Percentiles rank a stretch among this genome's conserved stretches.
Evolutionary conservation across 768 basidiomycete species (phyloP).

Genomic region (Mycena latifolia): DNA sequence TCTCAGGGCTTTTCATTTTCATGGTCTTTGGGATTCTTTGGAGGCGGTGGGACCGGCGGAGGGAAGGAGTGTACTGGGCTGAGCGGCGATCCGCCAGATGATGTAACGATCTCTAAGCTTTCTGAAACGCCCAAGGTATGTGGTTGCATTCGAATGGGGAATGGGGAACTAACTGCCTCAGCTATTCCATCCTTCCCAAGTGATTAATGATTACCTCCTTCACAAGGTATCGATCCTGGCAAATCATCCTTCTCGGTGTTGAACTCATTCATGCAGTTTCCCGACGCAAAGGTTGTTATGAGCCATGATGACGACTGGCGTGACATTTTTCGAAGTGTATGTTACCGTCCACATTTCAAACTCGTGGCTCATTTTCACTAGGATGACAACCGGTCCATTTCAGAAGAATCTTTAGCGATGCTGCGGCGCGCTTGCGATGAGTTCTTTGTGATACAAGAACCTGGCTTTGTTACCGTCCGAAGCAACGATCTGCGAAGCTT

Average conservation of each 20-base stretch:
- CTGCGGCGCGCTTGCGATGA: too few relatives aligned
- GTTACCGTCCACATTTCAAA: not conserved
- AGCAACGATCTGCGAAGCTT: too few relatives aligned
- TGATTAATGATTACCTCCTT: constrained; percentile 11
- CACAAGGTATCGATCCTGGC: not conserved
- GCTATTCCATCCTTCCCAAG: constrained; percentile 9
- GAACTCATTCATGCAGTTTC: not conserved
- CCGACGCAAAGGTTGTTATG: constrained; percentile 8
- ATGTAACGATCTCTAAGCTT: not conserved
- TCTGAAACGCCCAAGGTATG: not conserved
- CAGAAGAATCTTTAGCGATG: too few relatives aligned
- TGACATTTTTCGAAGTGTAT: constrained; percentile 4
- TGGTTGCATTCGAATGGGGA: not conserved
- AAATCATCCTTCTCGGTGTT: not conserved
- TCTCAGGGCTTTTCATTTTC: constrained; percentile 5
- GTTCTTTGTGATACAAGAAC: too few relatives aligned
- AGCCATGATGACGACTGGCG: constrained; percentile 19
- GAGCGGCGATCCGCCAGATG: too few relatives aligned
- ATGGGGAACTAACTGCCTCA: not conserved
- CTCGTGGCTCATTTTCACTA: too few relatives aligned
- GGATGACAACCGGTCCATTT: too few relatives aligned
- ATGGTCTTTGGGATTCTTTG: not conserved
- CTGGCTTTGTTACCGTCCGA: too few relatives aligned
- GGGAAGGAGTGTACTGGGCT: not conserved
- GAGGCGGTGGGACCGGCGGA: not conserved